Evolutionary conservation across 768 basidiomycete species (phyloP), one percentile per base, ranked within the genome.

Genomic region (Calocybe cyanea): DNA sequence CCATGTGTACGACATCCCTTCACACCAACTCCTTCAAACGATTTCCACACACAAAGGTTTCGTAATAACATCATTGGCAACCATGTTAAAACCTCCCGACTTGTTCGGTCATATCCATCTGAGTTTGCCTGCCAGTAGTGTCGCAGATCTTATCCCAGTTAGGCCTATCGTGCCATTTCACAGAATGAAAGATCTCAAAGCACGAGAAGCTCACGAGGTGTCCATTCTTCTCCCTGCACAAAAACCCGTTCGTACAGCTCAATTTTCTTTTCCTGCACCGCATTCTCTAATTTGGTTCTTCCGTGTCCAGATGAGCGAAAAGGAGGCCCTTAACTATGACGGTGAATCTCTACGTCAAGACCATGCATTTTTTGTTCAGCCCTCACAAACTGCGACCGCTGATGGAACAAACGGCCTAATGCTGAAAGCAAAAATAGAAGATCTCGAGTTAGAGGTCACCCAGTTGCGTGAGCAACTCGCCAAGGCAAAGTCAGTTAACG

Each of bases 401-500:
- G 41, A 54, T 11, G 66, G 61, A 10, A 58, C 57, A 23, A 58
- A 74, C 58, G 52, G 67, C 31, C 53, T 63, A 2, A 68, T 75
- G 2, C 62, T 79, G 48, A 76, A 82, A 48, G 66, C 76, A 15
- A 79, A 77, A 38, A 73, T 92, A 9, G 58, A 73, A 13, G 80
- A 84, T 54, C 77, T 95, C 1, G 85, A 92, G 63, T 64, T 68
- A 2, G 91, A 96, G 63, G 75, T 92, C 7, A 72, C 71, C 40
- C 66, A 63, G 19, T 63, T 95, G 46, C 77, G 73, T 37, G 77
- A 80, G 37, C 84, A 92, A 50, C 69, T 97, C 5, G 79, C 80
- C 20, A 84, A 81, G 60, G 94, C 94, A 4, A 91, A 92, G 58
- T 80, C 85, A n/a, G 75, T 96, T 48, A 97, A 96, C 56, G 92